These are phyloP conservation scores for Hyparrhenia diplandra DNA, from an alignment of 176 grass and related monocot genomes.

Conservation along the genomic window DNA sequence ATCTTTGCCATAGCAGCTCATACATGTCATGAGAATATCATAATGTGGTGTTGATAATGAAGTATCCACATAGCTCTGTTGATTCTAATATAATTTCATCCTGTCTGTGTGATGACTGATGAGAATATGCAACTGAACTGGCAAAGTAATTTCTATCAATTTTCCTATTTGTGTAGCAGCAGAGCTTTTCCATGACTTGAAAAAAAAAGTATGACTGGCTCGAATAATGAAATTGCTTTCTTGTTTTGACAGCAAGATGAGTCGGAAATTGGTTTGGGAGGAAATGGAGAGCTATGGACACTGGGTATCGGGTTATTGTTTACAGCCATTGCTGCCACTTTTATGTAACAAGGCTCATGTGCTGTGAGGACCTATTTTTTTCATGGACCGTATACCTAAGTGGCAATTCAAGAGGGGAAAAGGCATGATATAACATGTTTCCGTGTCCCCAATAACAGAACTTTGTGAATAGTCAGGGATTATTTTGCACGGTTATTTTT, in stretches of 20 bases:
- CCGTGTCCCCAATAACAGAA: neutral
- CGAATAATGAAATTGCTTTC: neutral
- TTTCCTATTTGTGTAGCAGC: neutral
- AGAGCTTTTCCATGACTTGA: neutral
- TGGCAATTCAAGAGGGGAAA: neutral
- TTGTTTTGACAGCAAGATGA: slow-evolving; percentile 85
- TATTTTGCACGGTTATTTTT: neutral
- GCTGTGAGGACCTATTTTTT: slow-evolving; percentile 52
- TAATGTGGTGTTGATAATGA: neutral
- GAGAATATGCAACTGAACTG: neutral
- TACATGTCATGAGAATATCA: slow-evolving; percentile 1
- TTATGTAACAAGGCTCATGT: slow-evolving; percentile 87
- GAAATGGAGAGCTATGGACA: slow-evolving; percentile 72
- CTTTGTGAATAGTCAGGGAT: neutral
- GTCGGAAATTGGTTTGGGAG: slow-evolving; percentile 75
- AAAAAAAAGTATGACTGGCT: neutral
- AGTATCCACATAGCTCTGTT: neutral
- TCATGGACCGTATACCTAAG: neutral
- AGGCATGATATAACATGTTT: too few species aligned
- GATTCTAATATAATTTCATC: neutral
- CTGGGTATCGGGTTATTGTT: slow-evolving; percentile 74
- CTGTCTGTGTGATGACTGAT: neutral
- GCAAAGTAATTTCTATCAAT: neutral
- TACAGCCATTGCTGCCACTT: slow-evolving; percentile 79
- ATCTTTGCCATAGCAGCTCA: neutral